These are phyloP conservation scores for Candida mattraensis DNA, from an alignment of 805 yeast species.

Conservation along the genomic window DNA sequence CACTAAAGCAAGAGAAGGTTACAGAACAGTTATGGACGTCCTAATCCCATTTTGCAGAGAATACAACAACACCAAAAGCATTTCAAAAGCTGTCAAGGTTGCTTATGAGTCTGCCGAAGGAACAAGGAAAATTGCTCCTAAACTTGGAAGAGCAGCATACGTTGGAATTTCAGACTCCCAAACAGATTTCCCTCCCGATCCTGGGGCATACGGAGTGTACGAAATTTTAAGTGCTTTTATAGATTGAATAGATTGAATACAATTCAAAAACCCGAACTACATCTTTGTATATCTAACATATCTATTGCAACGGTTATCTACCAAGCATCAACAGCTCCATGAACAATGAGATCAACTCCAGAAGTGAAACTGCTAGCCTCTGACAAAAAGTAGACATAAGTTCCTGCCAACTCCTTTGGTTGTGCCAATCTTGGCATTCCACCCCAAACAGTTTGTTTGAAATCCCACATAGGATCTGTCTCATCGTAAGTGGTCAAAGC, in stretches of 20 bases:
- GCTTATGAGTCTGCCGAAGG: conserved; percentile 72
- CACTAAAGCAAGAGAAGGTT: conserved; percentile 84
- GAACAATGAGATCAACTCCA: conserved; percentile 47
- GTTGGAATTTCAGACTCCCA: too few relatives aligned
- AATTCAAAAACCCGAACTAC: too few relatives aligned
- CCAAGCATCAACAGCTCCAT: conserved; percentile 33
- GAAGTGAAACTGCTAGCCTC: conserved; percentile 50
- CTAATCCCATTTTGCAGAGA: conserved; percentile 77
- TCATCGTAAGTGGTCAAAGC: conserved; percentile 34
- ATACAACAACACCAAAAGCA: conserved; percentile 40
- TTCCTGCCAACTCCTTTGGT: conserved; percentile 49
- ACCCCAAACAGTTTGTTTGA: conserved; percentile 26
- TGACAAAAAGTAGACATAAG: conserved; percentile 49
- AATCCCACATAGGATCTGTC: conserved; percentile 40
- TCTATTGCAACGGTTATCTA: too few relatives aligned
- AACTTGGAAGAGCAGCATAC: conserved; percentile 89
- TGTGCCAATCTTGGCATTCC: conserved; percentile 44
- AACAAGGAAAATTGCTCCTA: conserved; percentile 71
- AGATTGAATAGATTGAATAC: too few relatives aligned
- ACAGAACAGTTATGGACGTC: conserved; percentile 83
- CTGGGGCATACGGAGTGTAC: too few relatives aligned
- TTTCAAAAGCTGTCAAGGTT: conserved; percentile 58
- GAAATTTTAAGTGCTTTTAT: too few relatives aligned
- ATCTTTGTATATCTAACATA: too few relatives aligned
- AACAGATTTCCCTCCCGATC: too few relatives aligned